Conservation (phyloP, 176 grass and related monocot species). For the Eleusine indica region DNA sequence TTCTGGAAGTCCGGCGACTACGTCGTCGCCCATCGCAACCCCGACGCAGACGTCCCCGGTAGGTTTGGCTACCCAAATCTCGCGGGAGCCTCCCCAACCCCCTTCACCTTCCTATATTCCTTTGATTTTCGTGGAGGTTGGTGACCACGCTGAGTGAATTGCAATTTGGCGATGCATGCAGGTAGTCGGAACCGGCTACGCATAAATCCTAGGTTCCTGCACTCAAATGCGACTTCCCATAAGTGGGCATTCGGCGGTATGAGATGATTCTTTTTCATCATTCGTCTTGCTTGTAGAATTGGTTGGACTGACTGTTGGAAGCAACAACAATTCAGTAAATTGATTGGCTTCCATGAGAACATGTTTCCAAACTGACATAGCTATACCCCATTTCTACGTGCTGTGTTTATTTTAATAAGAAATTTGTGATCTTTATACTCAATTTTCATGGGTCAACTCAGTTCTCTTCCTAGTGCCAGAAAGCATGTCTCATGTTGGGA, state of each 20-base stretch:
- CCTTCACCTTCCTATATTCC: conserved; percentile 29
- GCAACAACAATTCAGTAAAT: conserved; percentile 17
- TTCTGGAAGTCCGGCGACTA: conserved; percentile 99
- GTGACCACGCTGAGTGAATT: conserved; percentile 13
- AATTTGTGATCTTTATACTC: neutral
- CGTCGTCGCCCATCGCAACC: conserved; percentile 58
- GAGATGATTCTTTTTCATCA: neutral
- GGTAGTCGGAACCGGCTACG: conserved; percentile 59
- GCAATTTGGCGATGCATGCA: conserved; percentile 33
- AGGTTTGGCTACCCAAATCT: conserved; percentile 43
- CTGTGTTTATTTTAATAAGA: conserved; percentile 22
- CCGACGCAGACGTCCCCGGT: conserved; percentile 49
- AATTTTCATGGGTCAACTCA: neutral
- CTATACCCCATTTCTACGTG: neutral
- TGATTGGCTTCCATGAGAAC: neutral
- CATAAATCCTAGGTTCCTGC: conserved; percentile 74
- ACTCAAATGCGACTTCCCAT: conserved; percentile 80
- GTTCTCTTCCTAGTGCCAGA: neutral
- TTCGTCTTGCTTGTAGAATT: neutral
- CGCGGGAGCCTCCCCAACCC: neutral
- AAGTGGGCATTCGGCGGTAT: conserved; percentile 83
- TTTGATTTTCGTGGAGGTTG: conserved; percentile 8
- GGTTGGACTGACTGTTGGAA: conserved; percentile 10
- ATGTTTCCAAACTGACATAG: neutral
- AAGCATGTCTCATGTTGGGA: conserved; percentile 8